phyloP scores from a whole-genome alignment of 1,284 basidiomycete species.

The Lignosus rhinocerotis region DNA sequence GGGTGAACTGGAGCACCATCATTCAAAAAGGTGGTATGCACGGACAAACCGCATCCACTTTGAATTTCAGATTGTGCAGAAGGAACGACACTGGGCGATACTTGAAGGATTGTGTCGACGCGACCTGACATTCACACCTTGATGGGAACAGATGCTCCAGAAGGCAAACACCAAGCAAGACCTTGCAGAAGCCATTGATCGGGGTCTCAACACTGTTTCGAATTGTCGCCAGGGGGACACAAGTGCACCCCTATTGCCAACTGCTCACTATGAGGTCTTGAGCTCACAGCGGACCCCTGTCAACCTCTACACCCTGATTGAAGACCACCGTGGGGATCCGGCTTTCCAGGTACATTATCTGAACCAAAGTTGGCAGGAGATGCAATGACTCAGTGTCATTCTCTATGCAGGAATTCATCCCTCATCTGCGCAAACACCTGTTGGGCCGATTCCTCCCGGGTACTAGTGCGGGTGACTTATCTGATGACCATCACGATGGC shows the following conservation, averaged over 20 bases:
- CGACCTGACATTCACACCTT: background rate
- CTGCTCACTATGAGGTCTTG: constrained; percentile 7
- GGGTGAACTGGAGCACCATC: background rate
- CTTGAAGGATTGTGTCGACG: background rate
- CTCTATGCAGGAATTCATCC: constrained; percentile 26
- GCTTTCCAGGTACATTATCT: constrained; percentile 23
- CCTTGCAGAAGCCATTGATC: constrained; percentile 16
- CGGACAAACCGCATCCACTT: background rate
- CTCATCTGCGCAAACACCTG: constrained; percentile 23
- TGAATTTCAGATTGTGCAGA: constrained; percentile 18
- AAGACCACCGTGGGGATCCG: constrained; percentile 20
- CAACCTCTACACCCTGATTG: background rate
- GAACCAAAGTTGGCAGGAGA: background rate
- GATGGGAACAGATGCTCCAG: background rate
- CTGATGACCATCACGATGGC: background rate
- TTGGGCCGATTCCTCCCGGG: constrained; percentile 12
- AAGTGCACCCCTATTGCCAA: background rate
- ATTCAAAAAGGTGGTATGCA: constrained; percentile 11
- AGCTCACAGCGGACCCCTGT: constrained; percentile 22
- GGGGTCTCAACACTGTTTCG: background rate
- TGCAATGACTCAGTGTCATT: background rate
- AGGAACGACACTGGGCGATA: constrained; percentile 4
- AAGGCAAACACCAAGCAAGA: background rate
- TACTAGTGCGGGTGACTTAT: background rate
- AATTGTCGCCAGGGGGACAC: constrained; percentile 13